Evolutionary conservation across 768 basidiomycete genomes (phyloP).

Genomic region (Pleurotus ostreatus): DNA sequence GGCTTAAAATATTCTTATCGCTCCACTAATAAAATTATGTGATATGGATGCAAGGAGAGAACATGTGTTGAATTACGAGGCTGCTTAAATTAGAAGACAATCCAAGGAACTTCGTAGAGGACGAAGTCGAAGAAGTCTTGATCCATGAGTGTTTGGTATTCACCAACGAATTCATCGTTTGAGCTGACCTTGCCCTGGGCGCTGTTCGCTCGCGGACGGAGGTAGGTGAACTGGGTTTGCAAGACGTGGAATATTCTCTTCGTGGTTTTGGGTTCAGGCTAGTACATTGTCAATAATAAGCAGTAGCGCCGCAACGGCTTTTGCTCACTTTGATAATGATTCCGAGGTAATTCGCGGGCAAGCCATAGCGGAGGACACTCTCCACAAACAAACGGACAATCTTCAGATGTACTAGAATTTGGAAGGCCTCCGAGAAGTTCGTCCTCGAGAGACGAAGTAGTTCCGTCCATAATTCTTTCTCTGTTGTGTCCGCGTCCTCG

Average conservation of each 20-base stretch:
- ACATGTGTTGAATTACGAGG: conserved; percentile 8
- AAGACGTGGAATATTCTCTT: conserved; percentile 76
- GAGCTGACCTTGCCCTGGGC: conserved; percentile 34
- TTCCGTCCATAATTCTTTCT: conserved; percentile 98
- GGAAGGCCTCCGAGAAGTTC: conserved; percentile 96
- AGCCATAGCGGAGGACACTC: conserved; percentile 91
- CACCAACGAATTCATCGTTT: conserved; percentile 76
- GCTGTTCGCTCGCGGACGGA: conserved; percentile 63
- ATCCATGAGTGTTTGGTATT: conserved; percentile 91
- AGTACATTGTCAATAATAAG: not conserved
- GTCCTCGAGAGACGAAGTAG: conserved; percentile 85
- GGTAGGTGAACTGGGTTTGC: conserved; percentile 77
- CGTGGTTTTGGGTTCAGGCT: conserved; percentile 85
- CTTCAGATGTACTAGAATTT: conserved; percentile 91
- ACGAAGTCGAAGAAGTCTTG: conserved; percentile 97
- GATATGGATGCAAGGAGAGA: conserved; percentile 14
- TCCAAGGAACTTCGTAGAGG: conserved; percentile 90
- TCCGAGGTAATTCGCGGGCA: conserved; percentile 88
- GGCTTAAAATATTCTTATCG: conserved; percentile 60
- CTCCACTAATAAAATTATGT: conserved; percentile 47
- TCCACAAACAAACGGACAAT: conserved; percentile 89
- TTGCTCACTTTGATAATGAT: conserved; percentile 67
- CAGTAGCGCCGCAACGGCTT: not conserved
- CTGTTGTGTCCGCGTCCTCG: conserved; percentile 73
- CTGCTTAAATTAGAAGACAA: conserved; percentile 47